Evolutionary conservation across 176 grass and related monocot species (phyloP).

Genomic region (Oryza nivara): DNA sequence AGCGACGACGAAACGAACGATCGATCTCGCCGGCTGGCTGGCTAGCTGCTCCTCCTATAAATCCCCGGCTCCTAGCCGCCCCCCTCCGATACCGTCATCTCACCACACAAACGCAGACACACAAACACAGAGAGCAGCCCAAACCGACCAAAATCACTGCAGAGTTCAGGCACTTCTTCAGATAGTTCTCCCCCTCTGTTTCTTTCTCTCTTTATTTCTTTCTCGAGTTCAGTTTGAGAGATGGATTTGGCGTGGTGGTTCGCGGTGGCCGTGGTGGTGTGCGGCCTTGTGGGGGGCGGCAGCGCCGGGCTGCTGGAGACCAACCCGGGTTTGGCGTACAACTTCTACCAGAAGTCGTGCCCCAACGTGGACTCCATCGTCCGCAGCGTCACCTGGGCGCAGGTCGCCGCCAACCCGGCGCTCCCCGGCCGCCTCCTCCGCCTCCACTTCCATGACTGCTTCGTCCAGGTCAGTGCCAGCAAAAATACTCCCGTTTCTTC

Average conservation of each 20-base stretch:
- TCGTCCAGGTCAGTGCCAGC: conserved; percentile 52
- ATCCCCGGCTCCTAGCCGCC: not conserved
- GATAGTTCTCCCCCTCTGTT: not conserved
- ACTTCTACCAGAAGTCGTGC: conserved; percentile 67
- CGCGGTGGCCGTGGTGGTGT: conserved; percentile 26
- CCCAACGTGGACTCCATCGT: conserved; percentile 52
- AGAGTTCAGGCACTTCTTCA: not conserved
- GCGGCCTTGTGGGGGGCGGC: conserved; percentile 17
- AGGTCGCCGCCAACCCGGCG: conserved; percentile 42
- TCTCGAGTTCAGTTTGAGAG: not conserved
- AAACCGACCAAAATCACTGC: not conserved
- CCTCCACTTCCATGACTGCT: conserved; percentile 79
- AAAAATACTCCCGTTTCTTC: not conserved
- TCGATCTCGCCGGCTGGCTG: conserved; percentile 18
- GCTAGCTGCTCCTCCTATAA: conserved; percentile 33
- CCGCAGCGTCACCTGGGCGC: conserved; percentile 37
- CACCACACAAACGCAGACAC: not conserved
- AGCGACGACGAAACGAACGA: not conserved
- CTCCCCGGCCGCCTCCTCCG: conserved; percentile 57
- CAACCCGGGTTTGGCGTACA: conserved; percentile 52
- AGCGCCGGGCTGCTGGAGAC: conserved; percentile 49
- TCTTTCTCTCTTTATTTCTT: not conserved
- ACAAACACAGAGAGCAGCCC: not conserved
- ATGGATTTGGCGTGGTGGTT: conserved; percentile 25
- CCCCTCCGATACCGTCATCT: conserved; percentile 41